phyloP scores from a whole-genome alignment of 331 rosid species.

The Rhamnella rubrinervis region DNA sequence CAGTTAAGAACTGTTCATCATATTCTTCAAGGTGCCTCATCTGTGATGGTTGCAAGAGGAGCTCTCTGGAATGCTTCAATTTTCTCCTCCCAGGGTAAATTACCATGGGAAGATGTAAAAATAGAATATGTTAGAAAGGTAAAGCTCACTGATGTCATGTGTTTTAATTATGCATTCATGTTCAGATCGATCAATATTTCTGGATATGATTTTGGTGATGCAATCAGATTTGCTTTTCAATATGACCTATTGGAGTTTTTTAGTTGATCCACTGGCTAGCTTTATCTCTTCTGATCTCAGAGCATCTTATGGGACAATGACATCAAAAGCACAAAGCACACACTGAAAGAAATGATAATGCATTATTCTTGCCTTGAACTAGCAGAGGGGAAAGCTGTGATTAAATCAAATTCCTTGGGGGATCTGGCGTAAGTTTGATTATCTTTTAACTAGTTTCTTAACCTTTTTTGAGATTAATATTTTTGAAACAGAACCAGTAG shows the following conservation, averaged over 20 bases:
- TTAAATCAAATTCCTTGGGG: slow-evolving; percentile 53
- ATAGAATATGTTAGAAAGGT: slow-evolving; percentile 79
- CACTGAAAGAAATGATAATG: slow-evolving; percentile 75
- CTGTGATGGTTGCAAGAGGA: slow-evolving; percentile 91
- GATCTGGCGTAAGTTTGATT: slow-evolving; percentile 68
- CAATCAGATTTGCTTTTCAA: neutral
- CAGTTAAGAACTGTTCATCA: slow-evolving; percentile 18
- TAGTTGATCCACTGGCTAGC: neutral
- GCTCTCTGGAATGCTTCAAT: slow-evolving; percentile 94
- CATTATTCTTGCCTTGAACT: slow-evolving; percentile 73
- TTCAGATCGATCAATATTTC: neutral
- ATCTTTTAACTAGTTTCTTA: neutral
- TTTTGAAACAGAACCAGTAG: no score
- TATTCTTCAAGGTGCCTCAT: slow-evolving; percentile 65
- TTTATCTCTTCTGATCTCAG: slow-evolving; percentile 43
- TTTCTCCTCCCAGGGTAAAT: slow-evolving; percentile 57
- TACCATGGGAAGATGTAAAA: slow-evolving; percentile 60
- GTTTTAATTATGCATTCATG: neutral
- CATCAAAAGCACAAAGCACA: slow-evolving; percentile 74
- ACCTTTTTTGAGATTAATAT: no score
- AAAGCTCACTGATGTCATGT: slow-evolving; percentile 1
- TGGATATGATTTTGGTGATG: neutral
- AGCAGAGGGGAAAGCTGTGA: slow-evolving; percentile 81
- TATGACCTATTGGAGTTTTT: neutral
- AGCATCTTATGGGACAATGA: slow-evolving; percentile 94